These are phyloP conservation scores for Aspergillus asperescens DNA, from an alignment of 495 filamentous ascomycete species.

Conservation along the genomic window DNA sequence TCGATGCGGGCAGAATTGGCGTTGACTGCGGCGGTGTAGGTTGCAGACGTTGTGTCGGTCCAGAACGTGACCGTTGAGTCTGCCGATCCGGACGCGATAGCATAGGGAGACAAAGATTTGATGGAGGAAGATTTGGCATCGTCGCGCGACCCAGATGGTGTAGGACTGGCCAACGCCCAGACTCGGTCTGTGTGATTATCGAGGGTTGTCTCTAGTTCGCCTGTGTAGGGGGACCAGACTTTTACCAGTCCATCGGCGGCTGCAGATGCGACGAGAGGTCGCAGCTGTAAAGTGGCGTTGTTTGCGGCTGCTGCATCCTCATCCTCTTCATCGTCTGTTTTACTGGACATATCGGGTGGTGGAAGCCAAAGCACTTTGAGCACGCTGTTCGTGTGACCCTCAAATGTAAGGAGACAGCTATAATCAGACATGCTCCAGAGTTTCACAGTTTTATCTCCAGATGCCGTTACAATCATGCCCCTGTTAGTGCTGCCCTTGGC, in stretches of 20 bases:
- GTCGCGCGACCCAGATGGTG: constrained; percentile 41
- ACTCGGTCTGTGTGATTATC: constrained; percentile 96
- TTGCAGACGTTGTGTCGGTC: constrained; percentile 83
- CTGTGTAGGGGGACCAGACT: constrained; percentile 75
- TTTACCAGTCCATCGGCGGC: constrained; percentile 97
- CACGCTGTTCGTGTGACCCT: constrained; percentile 93
- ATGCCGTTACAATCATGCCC: constrained; percentile 78
- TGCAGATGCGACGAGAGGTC: constrained; percentile 70
- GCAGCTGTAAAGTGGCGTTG: constrained; percentile 24
- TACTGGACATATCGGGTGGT: constrained; percentile 43
- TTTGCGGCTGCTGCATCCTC: constrained; percentile 30
- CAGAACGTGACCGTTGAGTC: constrained; percentile 92
- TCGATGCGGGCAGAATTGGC: constrained; percentile 77
- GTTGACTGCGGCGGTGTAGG: constrained; percentile 60
- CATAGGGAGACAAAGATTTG: constrained; percentile 41
- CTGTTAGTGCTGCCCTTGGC: constrained; percentile 56
- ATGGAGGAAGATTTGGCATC: constrained; percentile 32
- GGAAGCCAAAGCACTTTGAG: constrained; percentile 90
- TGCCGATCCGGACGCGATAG: constrained; percentile 80
- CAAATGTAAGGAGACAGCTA: constrained; percentile 86
- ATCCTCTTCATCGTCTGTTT: constrained; percentile 28
- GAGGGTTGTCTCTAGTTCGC: constrained; percentile 80
- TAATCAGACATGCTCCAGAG: constrained; percentile 93
- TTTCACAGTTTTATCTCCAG: constrained; percentile 92
- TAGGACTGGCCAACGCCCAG: constrained; percentile 74